Base-by-base conservation (phyloP, 345 rosid species). In the Schrenkiella parvula region DNA sequence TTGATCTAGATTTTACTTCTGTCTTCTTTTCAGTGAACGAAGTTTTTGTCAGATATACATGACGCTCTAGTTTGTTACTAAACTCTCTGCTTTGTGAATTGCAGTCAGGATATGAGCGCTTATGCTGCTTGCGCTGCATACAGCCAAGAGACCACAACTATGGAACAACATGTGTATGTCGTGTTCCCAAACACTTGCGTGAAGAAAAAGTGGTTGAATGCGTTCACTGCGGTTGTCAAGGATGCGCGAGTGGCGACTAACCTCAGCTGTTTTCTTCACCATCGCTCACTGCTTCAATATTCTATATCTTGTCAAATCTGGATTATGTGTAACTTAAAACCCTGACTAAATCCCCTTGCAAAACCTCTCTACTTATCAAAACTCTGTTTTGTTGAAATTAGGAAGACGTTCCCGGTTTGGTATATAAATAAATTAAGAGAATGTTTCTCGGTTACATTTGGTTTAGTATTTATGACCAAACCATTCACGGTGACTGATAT, bases 71-170 rank as follows among this genome's bases (percentile, higher is more conserved):
- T 50, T 34, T 54, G 42, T 35, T 54, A 44, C 22, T 37, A 10
- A 50, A 26, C 61, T 56, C 57, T 66, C 8, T 72, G 43, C 19
- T 48, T n/a, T 58, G 42, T 68, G 34, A 31, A 34, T 67, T 84
- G 80, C 86, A 93, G 96, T 83, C 88, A 6, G 93, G 92, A 8
- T 90, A 90, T 53, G 98, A 93, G 63, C 86, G 89, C 4, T 76
- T 93, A 14, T 90, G 97, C 75, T 89, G 98, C 84, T 74, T 90
- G 63, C 81, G 86, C 4, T 90, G 93, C 83, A 90, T 90, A 52
- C 98, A 90, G 81, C 93, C 93, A 2, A 76, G 87, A 32, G 96
- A 93, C 79, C 97, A 88, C 83, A 90, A 89, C 86, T 93, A 86
- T 4, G 87, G 85, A 58, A 86, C 96, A 6, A 87, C 96, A 0